A percentile compares a stretch with the other conserved stretches of the same genome.
Conservation (phyloP, 2,329 filamentous ascomycete genomes). For the Davidsoniella eucalypti region DNA sequence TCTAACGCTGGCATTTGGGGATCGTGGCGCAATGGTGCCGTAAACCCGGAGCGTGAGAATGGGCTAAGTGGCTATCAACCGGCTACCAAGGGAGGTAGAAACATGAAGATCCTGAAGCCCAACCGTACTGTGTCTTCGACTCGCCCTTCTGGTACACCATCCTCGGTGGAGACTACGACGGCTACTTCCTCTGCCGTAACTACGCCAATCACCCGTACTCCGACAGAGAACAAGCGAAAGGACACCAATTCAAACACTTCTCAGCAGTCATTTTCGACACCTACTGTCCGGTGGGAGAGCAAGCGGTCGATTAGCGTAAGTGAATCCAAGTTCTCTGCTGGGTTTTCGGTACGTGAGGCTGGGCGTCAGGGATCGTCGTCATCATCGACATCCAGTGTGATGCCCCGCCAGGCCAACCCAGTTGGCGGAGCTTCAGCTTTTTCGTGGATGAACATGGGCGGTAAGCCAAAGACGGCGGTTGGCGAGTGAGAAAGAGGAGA, state of each 20-base stretch:
- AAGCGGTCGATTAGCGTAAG: slow-evolving; percentile 8
- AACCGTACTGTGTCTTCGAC: slow-evolving; percentile 45
- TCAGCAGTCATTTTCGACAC: neutral
- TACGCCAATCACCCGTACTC: slow-evolving; percentile 16
- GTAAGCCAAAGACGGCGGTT: slow-evolving; percentile 23
- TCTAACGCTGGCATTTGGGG: slow-evolving; percentile 42
- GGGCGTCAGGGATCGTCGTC: slow-evolving; percentile 28
- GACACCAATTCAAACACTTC: neutral
- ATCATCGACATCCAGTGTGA: slow-evolving; percentile 14
- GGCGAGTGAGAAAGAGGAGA: slow-evolving; percentile 4
- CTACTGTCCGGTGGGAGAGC: slow-evolving; percentile 14
- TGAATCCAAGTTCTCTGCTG: slow-evolving; percentile 5
- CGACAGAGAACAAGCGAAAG: neutral
- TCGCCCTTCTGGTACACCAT: slow-evolving; percentile 20
- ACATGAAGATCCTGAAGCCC: slow-evolving; percentile 84
- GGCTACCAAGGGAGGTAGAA: slow-evolving; percentile 41
- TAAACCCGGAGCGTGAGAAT: slow-evolving; percentile 28
- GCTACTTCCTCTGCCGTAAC: neutral
- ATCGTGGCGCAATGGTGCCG: slow-evolving; percentile 48
- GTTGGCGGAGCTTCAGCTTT: slow-evolving; percentile 88
- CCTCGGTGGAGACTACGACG: neutral
- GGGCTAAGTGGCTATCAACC: slow-evolving; percentile 52
- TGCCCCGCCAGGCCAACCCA: slow-evolving; percentile 56
- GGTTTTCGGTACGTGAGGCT: slow-evolving; percentile 35
- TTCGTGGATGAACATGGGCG: slow-evolving; percentile 61